phyloP scores from a whole-genome alignment of 305 asterid genomes.

The Lippia alba region DNA sequence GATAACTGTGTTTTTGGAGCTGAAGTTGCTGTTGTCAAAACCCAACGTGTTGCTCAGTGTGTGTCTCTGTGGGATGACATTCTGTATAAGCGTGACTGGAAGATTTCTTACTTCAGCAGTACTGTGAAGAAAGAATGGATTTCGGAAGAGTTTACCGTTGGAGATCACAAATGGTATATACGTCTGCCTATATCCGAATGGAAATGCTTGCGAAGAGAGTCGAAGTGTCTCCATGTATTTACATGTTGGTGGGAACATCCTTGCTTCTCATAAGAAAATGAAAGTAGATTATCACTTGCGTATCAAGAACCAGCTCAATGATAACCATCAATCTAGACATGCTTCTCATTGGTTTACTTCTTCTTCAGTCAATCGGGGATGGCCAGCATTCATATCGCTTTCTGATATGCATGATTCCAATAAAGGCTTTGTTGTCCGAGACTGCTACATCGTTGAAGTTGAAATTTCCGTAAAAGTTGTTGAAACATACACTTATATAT shows the following conservation, averaged over 20 bases:
- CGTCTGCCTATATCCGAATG: constrained; percentile 14
- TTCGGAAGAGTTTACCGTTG: neutral
- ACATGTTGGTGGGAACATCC: too few relatives aligned
- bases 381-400: neutral
- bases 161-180: constrained; percentile 18
- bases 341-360: neutral
- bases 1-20: neutral
- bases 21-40: neutral
- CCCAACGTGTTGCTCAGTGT: neutral
- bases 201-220: neutral
- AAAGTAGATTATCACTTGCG: neutral
- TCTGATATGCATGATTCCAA: neutral
- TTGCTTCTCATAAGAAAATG: too few relatives aligned
- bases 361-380: neutral
- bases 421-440: neutral
- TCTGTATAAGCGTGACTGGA: neutral
- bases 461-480: too few relatives aligned
- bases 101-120: neutral
- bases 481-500: too few relatives aligned
- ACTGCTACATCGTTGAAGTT: neutral
- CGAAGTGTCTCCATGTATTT: too few relatives aligned
- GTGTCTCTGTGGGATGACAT: neutral
- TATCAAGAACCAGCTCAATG: neutral
- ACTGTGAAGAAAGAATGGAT: neutral
- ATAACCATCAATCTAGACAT: neutral